A percentile compares a stretch with the other conserved stretches of the same genome.
Conservation (phyloP, 169 alveolate genomes). For the Plasmodium gaboni region DNA sequence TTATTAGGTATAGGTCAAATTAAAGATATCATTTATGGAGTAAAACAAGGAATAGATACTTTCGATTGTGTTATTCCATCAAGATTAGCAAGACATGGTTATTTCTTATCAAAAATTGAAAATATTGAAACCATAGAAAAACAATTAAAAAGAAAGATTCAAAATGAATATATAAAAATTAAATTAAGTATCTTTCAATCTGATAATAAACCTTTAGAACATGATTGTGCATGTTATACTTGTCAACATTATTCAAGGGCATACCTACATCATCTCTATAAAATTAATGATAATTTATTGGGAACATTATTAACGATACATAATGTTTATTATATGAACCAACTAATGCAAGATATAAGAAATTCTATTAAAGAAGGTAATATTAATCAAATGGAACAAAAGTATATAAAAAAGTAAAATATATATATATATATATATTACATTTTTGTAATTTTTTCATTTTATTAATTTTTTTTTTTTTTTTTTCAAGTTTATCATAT, state of each 20-base stretch:
- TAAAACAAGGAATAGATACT: constrained; percentile 98
- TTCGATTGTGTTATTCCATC: constrained; percentile 99
- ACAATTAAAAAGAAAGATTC: constrained; percentile 2
- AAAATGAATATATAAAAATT: constrained; percentile 49
- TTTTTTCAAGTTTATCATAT: background rate
- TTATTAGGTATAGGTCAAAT: constrained; percentile 99
- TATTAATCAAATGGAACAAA: constrained; percentile 18
- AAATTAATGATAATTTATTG: constrained; percentile 87
- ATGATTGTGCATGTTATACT: constrained; percentile 93
- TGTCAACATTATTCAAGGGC: constrained; percentile 92
- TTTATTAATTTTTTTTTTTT: background rate
- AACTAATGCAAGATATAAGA: constrained; percentile 82
- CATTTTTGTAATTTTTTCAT: background rate
- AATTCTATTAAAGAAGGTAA: background rate
- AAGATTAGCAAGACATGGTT: constrained; percentile 95
- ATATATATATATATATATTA: background rate
- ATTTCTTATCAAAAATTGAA: constrained; percentile 94
- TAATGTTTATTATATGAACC: constrained; percentile 92
- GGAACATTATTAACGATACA: constrained; percentile 94
- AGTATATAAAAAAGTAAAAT: constrained; percentile 9
- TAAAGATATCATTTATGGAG: constrained; percentile 95
- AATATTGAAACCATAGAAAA: constrained; percentile 48
- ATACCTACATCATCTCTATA: constrained; percentile 71
- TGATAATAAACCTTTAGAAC: constrained; percentile 92
- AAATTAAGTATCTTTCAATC: constrained; percentile 21